These are phyloP conservation scores for Colletotrichum lupini DNA, from an alignment of 2,329 filamentous ascomycete genomes.

Conservation along the genomic window DNA sequence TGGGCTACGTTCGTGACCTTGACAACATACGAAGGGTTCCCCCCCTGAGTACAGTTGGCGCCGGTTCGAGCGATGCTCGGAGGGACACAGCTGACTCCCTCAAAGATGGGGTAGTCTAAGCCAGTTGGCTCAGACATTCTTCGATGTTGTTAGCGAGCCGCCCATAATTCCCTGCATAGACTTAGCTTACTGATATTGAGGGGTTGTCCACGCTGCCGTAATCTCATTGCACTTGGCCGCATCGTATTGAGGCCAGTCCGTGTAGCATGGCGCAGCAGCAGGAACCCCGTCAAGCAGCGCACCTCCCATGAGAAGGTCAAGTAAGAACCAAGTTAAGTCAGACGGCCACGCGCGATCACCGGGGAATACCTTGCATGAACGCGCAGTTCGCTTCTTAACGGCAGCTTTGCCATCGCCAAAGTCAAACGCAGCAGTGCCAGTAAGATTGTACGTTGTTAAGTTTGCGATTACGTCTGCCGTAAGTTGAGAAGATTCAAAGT, in stretches of 20 bases:
- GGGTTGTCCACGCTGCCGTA: conserved; percentile 40
- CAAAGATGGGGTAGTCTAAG: conserved; percentile 65
- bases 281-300: conserved; percentile 38
- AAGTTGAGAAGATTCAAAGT: conserved; percentile 7
- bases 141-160: not conserved
- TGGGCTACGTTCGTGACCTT: conserved; percentile 38
- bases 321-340: not conserved
- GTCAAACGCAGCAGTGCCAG: not conserved
- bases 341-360: conserved; percentile 28
- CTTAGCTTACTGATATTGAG: conserved; percentile 54
- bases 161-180: conserved; percentile 52
- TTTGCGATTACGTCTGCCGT: not conserved
- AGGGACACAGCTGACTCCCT: conserved; percentile 50
- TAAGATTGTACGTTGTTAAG: not conserved
- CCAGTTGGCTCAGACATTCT: conserved; percentile 51
- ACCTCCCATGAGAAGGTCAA: conserved; percentile 14
- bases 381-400: not conserved
- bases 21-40: conserved; percentile 40
- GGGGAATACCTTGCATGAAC: conserved; percentile 28
- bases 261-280: conserved; percentile 47
- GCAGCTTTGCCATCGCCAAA: not conserved
- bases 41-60: conserved; percentile 38
- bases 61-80: conserved; percentile 8
- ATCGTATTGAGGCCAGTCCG: conserved; percentile 49
- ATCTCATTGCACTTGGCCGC: conserved; percentile 46